These are phyloP conservation scores for Exophiala sp. DNA, from an alignment of 2,329 filamentous ascomycete genomes.

Conservation along the genomic window DNA sequence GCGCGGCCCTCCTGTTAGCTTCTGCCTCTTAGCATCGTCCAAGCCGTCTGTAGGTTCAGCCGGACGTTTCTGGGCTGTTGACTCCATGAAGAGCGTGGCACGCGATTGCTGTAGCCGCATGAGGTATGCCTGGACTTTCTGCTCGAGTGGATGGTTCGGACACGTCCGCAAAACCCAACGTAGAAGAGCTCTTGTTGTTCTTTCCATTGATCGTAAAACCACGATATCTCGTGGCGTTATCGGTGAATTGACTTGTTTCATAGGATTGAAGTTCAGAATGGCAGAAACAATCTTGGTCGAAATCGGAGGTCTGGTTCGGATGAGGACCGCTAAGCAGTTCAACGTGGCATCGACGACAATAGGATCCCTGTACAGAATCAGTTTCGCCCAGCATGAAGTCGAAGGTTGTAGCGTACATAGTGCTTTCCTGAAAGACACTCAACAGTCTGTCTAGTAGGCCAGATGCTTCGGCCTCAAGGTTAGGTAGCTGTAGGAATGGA, in stretches of 20 bases:
- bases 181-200: slow-evolving; percentile 80
- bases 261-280: slow-evolving; percentile 85
- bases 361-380: slow-evolving; percentile 62
- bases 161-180: slow-evolving; percentile 84
- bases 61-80: slow-evolving; percentile 66
- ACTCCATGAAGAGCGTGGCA: slow-evolving; percentile 74
- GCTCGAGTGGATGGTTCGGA: slow-evolving; percentile 69
- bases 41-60: slow-evolving; percentile 68
- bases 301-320: slow-evolving; percentile 75
- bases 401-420: slow-evolving; percentile 58
- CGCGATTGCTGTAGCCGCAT: slow-evolving; percentile 77
- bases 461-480: slow-evolving; percentile 87
- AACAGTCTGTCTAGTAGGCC: slow-evolving; percentile 87
- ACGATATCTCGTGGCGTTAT: slow-evolving; percentile 78
- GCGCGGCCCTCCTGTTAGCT: slow-evolving; percentile 53
- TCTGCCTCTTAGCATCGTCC: slow-evolving; percentile 78
- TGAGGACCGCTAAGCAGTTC: slow-evolving; percentile 78
- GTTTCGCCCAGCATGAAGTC: not conserved
- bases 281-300: slow-evolving; percentile 81
- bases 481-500: slow-evolving; percentile 70
- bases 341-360: slow-evolving; percentile 86
- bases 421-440: slow-evolving; percentile 77
- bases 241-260: slow-evolving; percentile 72
- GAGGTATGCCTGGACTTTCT: slow-evolving; percentile 80
- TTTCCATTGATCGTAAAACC: slow-evolving; percentile 88